A percentile compares a stretch with the other conserved stretches of the same genome.
Evolutionary conservation across 1,284 basidiomycete species (phyloP).

Genomic region (Irpex lacteus): DNA sequence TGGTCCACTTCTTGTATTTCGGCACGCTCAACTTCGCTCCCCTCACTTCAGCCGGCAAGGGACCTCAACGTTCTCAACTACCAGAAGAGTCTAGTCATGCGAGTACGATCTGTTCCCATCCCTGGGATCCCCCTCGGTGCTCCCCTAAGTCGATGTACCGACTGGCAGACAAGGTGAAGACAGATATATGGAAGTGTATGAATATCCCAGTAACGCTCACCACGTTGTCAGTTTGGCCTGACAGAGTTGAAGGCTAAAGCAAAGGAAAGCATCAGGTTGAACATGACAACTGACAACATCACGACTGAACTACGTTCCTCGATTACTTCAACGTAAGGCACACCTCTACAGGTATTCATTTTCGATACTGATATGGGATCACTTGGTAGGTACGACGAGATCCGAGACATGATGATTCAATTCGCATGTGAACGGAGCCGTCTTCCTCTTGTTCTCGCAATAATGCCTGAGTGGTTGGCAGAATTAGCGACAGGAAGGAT

Average conservation of each 20-base stretch:
- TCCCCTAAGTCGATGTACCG: not conserved
- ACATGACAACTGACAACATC: conserved; percentile 14
- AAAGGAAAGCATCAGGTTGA: conserved; percentile 5
- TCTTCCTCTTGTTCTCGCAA: not conserved
- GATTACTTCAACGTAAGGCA: conserved; percentile 7
- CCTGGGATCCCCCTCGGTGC: not conserved
- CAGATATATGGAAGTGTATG: not conserved
- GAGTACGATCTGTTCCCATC: not conserved
- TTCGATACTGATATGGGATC: too few species aligned
- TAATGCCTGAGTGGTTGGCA: not conserved
- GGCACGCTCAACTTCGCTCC: not conserved
- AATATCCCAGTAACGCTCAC: not conserved
- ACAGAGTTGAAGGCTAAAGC: conserved; percentile 10
- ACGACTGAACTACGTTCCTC: conserved; percentile 16
- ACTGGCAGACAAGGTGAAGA: not conserved
- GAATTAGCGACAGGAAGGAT: not conserved
- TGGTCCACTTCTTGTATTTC: not conserved
- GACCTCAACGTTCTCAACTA: too few species aligned
- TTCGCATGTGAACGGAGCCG: conserved; percentile 2
- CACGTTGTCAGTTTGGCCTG: conserved; percentile 12
- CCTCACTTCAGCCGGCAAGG: not conserved
- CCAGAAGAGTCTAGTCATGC: not conserved
- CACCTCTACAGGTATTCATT: not conserved
- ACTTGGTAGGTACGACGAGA: conserved; percentile 8
- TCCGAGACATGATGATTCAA: conserved; percentile 2